phyloP scores from a whole-genome alignment of 352 stramenopile genomes.

The Globisporangium echinulatum region DNA sequence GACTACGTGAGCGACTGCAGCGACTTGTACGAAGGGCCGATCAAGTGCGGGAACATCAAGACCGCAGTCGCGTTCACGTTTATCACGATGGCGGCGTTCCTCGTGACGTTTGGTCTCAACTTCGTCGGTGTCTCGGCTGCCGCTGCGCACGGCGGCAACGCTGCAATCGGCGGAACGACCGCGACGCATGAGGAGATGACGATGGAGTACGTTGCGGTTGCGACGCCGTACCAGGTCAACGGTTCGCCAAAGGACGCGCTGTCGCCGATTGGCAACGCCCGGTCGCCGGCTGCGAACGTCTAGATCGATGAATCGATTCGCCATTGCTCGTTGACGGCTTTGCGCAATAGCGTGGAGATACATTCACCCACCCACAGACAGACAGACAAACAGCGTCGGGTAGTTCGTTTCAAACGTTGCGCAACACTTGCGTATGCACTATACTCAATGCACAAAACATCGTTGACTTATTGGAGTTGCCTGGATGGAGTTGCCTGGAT shows the following conservation, averaged over 20 bases:
- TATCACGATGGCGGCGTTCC: slow-evolving; percentile 27
- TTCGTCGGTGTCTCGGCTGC: slow-evolving; percentile 15
- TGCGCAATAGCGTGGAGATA: background rate
- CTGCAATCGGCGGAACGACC: no score
- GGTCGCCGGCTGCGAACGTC: slow-evolving; percentile 19
- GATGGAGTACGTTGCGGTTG: background rate
- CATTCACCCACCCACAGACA: background rate
- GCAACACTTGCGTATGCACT: background rate
- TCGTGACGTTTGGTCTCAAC: slow-evolving; percentile 30
- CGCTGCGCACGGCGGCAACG: background rate
- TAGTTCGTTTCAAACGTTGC: background rate
- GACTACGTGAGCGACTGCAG: slow-evolving; percentile 38
- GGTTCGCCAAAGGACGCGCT: slow-evolving; percentile 21
- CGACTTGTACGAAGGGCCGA: slow-evolving; percentile 13
- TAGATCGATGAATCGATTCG: background rate
- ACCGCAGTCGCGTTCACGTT: slow-evolving; percentile 48
- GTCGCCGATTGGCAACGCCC: slow-evolving; percentile 24
- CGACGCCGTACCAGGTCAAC: slow-evolving; percentile 9
- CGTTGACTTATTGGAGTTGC: background rate
- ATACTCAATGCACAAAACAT: background rate
- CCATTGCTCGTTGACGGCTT: background rate
- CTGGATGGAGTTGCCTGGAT: background rate
- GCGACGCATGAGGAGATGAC: background rate
- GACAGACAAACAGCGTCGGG: background rate
- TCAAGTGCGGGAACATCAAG: slow-evolving; percentile 46